phyloP scores from a whole-genome alignment of 805 yeast genomes.

The Monosporozyma aerobia region DNA sequence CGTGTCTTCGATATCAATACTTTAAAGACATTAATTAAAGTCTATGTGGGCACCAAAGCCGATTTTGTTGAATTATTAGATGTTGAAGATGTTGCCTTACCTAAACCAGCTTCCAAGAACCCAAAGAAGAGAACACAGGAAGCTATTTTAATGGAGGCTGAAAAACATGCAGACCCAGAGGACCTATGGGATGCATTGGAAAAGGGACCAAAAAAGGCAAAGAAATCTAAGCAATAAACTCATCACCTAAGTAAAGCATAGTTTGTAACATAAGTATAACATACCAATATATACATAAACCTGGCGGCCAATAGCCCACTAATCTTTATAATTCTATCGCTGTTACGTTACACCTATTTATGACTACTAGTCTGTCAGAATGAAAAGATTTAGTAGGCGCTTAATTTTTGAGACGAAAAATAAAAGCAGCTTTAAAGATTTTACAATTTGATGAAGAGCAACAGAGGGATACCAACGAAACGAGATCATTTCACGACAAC shows the following conservation, averaged over 20 bases:
- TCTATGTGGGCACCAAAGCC: conserved; percentile 67
- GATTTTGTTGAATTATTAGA: conserved; percentile 17
- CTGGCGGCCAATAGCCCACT: not conserved
- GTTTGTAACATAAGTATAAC: not conserved
- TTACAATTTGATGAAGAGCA: not conserved
- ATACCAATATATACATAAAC: not conserved
- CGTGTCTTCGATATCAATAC: conserved; percentile 60
- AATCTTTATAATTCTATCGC: not conserved
- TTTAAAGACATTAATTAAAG: conserved; percentile 55
- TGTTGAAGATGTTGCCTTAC: conserved; percentile 32
- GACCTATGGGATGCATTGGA: conserved; percentile 26
- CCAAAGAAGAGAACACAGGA: conserved; percentile 20
- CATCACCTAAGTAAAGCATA: not conserved
- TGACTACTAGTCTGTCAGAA: not conserved
- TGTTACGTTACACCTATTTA: not conserved
- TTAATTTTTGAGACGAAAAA: not conserved
- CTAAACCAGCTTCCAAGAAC: conserved; percentile 7
- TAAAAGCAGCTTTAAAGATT: not conserved
- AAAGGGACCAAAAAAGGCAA: conserved; percentile 5
- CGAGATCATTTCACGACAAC: not conserved
- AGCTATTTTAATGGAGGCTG: conserved; percentile 8
- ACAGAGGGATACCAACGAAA: not conserved
- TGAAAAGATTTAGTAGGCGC: not conserved
- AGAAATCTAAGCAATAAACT: conserved; percentile 7
- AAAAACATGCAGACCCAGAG: conserved; percentile 31